phyloP scores from a whole-genome alignment of 768 basidiomycete genomes.

The Russula dissimulans region DNA sequence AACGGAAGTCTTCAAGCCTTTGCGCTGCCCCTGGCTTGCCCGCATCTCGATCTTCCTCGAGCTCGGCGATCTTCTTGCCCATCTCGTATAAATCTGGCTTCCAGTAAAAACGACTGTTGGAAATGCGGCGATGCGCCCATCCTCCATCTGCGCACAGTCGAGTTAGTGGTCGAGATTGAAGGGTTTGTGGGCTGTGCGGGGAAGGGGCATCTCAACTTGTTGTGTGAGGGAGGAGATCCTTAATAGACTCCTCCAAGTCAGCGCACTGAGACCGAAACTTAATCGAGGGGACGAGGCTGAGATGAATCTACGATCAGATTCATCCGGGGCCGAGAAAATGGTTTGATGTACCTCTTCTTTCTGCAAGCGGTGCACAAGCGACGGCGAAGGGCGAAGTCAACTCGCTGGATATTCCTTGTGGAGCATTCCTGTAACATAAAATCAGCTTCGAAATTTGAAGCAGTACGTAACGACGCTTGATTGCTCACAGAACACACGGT shows the following conservation, averaged over 20 bases:
- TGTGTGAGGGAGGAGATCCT: conserved; percentile 15
- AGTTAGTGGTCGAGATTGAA: not conserved
- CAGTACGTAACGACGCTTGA: not conserved
- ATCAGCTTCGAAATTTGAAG: not conserved
- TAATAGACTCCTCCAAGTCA: conserved; percentile 12
- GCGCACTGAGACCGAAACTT: conserved; percentile 9
- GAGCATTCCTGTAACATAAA: conserved; percentile 2
- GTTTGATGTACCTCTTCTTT: conserved; percentile 7
- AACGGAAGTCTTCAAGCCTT: conserved; percentile 6
- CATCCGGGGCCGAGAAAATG: not conserved
- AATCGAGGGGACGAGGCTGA: conserved; percentile 11
- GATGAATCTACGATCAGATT: not conserved
- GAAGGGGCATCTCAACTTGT: not conserved
- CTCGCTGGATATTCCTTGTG: conserved; percentile 11
- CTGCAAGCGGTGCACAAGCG: conserved; percentile 12
- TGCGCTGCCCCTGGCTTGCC: conserved; percentile 9
- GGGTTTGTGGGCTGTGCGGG: no score
- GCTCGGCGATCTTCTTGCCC: not conserved
- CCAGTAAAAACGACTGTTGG: conserved; percentile 16
- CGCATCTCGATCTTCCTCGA: conserved; percentile 1
- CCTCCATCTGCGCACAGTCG: conserved; percentile 8
- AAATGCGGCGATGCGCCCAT: conserved; percentile 11
- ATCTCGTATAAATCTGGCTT: conserved; percentile 12
- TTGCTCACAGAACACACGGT: conserved; percentile 12
- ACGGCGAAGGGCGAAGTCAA: conserved; percentile 17